phyloP scores from a whole-genome alignment of 1,284 basidiomycete species.

The Irpex rosettiformis region DNA sequence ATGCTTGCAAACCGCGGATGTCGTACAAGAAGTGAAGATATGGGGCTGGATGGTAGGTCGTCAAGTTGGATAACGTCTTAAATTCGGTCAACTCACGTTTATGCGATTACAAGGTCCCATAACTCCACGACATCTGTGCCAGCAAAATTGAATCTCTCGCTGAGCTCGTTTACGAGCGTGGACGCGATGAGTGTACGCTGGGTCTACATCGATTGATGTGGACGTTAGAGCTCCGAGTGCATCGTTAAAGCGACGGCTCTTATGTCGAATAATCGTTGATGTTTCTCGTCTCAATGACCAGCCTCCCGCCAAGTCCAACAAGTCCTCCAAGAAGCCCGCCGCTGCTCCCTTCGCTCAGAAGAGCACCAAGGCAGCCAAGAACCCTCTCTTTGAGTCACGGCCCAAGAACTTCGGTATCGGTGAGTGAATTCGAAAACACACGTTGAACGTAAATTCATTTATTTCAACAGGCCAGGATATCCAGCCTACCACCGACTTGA shows the following conservation, averaged over 20 bases:
- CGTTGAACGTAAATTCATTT: background rate
- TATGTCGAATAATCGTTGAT: conserved; percentile 46
- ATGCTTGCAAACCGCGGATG: conserved; percentile 35
- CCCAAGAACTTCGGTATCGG: conserved; percentile 96
- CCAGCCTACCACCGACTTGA: conserved; percentile 87
- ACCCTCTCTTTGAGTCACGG: conserved; percentile 92
- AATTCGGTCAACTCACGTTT: conserved; percentile 10
- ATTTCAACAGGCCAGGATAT: conserved; percentile 76
- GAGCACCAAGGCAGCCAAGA: conserved; percentile 77
- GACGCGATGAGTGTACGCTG: conserved; percentile 42
- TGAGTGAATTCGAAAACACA: conserved; percentile 36
- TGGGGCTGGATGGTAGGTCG: conserved; percentile 55
- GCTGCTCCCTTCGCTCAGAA: conserved; percentile 74
- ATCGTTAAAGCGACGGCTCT: conserved; percentile 34
- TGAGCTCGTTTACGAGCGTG: conserved; percentile 25
- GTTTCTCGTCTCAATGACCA: conserved; percentile 85
- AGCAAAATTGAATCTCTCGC: conserved; percentile 22
- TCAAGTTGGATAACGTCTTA: conserved; percentile 36
- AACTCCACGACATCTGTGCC: conserved; percentile 22
- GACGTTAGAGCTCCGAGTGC: conserved; percentile 72
- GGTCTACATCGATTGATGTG: conserved; percentile 32
- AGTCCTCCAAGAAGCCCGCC: conserved; percentile 71
- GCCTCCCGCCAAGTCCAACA: conserved; percentile 71
- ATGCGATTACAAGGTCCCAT: conserved; percentile 13
- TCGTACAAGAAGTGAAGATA: conserved; percentile 12